Evolutionary conservation across 2,329 filamentous ascomycete species (phyloP).

Genomic region (Trichoderma aggressivum): DNA sequence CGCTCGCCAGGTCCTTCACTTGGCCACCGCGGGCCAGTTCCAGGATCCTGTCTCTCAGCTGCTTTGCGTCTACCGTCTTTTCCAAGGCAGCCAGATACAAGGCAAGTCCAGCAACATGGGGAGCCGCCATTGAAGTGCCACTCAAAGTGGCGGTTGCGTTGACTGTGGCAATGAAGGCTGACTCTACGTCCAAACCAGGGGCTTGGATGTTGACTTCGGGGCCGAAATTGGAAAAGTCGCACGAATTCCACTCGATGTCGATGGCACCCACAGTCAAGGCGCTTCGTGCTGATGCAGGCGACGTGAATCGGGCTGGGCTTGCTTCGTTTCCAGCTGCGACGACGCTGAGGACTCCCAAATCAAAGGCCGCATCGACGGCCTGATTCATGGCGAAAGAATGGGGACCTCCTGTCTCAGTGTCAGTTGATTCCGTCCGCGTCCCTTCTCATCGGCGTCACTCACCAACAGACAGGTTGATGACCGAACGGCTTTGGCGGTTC

Average conservation of each 20-base stretch:
- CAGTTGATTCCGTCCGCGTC: not conserved
- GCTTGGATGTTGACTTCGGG: slow-evolving; percentile 48
- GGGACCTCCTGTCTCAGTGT: slow-evolving; percentile 31
- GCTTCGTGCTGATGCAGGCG: slow-evolving; percentile 45
- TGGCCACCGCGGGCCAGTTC: slow-evolving; percentile 39
- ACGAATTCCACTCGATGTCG: slow-evolving; percentile 36
- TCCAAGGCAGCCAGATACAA: slow-evolving; percentile 53
- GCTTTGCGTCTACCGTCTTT: slow-evolving; percentile 35
- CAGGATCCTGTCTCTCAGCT: slow-evolving; percentile 41
- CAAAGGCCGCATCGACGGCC: slow-evolving; percentile 46
- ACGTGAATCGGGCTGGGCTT: slow-evolving; percentile 27
- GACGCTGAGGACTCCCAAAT: slow-evolving; percentile 47
- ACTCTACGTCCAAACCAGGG: slow-evolving; percentile 45
- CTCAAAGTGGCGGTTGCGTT: slow-evolving; percentile 46
- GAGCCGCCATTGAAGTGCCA: slow-evolving; percentile 61
- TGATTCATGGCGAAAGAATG: slow-evolving; percentile 51
- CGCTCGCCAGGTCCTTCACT: slow-evolving; percentile 32
- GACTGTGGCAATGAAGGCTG: slow-evolving; percentile 43
- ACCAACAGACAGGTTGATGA: slow-evolving; percentile 49
- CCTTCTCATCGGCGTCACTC: not conserved
- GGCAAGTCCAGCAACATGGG: slow-evolving; percentile 58
- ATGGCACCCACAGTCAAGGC: slow-evolving; percentile 52
- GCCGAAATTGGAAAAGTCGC: slow-evolving; percentile 51
- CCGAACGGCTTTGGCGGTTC: slow-evolving; percentile 39
- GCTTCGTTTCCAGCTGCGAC: slow-evolving; percentile 30